phyloP scores from a whole-genome alignment of 192 early-diverging fungal genomes.

The Cetraspora pellucida region DNA sequence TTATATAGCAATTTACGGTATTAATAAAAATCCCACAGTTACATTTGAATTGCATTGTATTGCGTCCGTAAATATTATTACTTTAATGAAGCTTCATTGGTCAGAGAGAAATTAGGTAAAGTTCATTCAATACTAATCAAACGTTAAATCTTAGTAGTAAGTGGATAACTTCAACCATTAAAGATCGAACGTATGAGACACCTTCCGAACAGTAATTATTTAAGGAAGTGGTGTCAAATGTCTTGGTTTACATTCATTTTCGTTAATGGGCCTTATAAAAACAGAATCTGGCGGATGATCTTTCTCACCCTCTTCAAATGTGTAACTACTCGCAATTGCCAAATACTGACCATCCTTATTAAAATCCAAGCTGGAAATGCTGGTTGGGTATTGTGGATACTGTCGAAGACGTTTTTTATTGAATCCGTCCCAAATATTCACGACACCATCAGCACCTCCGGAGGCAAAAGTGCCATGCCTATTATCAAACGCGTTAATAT shows the following conservation, averaged over 20 bases:
- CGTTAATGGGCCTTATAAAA: conserved; percentile 72
- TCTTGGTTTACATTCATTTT: conserved; percentile 55
- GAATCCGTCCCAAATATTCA: conserved; percentile 90
- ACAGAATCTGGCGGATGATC: conserved; percentile 81
- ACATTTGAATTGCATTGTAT: too few species aligned
- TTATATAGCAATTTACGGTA: too few species aligned
- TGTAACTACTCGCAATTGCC: conserved; percentile 91
- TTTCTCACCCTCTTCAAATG: conserved; percentile 93
- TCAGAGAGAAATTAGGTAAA: too few species aligned
- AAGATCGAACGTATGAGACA: too few species aligned
- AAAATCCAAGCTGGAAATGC: conserved; percentile 81
- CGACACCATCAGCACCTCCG: conserved; percentile 90
- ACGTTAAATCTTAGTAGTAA: too few species aligned
- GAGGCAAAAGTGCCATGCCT: conserved; percentile 94
- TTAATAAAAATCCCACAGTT: too few species aligned
- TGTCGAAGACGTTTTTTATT: conserved; percentile 88
- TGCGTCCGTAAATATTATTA: too few species aligned
- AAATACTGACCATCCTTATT: conserved; percentile 74
- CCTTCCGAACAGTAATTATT: too few species aligned
- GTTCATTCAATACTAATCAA: too few species aligned
- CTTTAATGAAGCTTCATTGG: too few species aligned
- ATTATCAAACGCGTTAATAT: conserved; percentile 6
- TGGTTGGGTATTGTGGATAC: conserved; percentile 79
- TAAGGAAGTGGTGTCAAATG: not conserved
- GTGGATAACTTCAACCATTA: too few species aligned